phyloP scores from a whole-genome alignment of 352 stramenopile species.

The Phytophthora niederhauseri region DNA sequence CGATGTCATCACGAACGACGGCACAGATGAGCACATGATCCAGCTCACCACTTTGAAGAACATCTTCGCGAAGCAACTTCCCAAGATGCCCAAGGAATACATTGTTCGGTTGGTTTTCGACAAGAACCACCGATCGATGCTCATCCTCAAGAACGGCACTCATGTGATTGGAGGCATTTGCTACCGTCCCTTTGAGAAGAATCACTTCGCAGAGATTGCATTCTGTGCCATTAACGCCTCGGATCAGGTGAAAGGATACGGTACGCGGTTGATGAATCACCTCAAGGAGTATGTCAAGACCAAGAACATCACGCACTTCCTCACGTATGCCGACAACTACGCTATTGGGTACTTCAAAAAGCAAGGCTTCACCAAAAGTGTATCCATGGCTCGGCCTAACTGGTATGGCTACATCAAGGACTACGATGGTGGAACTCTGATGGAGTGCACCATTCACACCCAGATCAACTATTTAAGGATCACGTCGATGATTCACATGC shows the following conservation, averaged over 20 bases:
- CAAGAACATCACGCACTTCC: constrained; percentile 94
- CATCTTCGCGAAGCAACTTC: constrained; percentile 97
- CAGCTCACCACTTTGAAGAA: constrained; percentile 97
- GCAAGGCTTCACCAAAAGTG: constrained; percentile 92
- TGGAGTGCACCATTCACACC: constrained; percentile 99
- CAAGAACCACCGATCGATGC: constrained; percentile 93
- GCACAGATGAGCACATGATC: constrained; percentile 84
- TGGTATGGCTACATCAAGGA: constrained; percentile 99
- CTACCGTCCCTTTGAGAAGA: constrained; percentile 95
- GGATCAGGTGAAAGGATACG: constrained; percentile 98
- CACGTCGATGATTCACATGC: constrained; percentile 94
- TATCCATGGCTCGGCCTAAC: constrained; percentile 83
- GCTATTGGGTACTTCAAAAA: constrained; percentile 99
- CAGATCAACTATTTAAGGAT: constrained; percentile 98
- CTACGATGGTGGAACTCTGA: constrained; percentile 99
- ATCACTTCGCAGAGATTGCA: constrained; percentile 99
- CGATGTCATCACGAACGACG: constrained; percentile 93
- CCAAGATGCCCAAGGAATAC: constrained; percentile 99
- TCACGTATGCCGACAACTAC: constrained; percentile 99
- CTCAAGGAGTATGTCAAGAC: constrained; percentile 97
- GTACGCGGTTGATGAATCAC: constrained; percentile 99
- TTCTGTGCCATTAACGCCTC: constrained; percentile 98
- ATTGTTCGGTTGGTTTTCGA: constrained; percentile 99
- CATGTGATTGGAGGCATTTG: constrained; percentile 98
- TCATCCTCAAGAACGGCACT: constrained; percentile 92